Evolutionary conservation across 305 asterid species (phyloP), one percentile per base, ranked within the genome.

Genomic region (Ajuga reptans): DNA sequence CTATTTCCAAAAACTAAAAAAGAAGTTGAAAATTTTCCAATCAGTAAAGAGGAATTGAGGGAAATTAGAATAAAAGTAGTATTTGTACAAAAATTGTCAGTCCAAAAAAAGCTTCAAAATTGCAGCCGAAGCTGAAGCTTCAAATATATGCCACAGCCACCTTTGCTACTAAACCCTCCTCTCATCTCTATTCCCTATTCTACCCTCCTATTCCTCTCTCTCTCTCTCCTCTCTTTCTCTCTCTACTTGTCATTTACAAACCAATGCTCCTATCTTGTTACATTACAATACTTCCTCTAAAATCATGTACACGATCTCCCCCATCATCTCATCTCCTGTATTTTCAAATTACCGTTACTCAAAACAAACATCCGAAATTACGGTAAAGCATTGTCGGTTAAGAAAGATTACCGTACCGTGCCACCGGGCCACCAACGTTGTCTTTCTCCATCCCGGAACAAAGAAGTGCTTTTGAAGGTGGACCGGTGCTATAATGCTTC

Each of bases 401-500:
- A 58, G 73, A 60, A 78, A 65, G 65, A 34, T 80, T 83, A 84
- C 86, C 91, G 15, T 63, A 84, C 85, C 91, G 15, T 59, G 69
- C 64, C 53, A 51, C 61, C 61, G 33, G 15, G 43, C 76, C 55
- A 17, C 39, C 53, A 41, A 39, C 73, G 54, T 51, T 17, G 21
- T 37, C 18, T 50, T 45, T 21, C 59, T 69, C 70, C 21, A n/a
- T n/a, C n/a, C n/a, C 63, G 75, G 33, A 37, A 57, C 50, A 60
- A 36, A 66, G 71, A 66, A n/a, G n/a, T n/a, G n/a, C n/a, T 10
- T 75, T 69, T 41, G 17, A 9, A 63, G 74, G 63, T 54, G 55
- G 72, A 73, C 55, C 77, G 53, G 16, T 17, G 68, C 84, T 89
- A 94, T 43, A 94, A 84, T 75, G 97, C 86, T 82, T 94, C 99